Percentiles rank a stretch among this genome's conserved stretches.
These are phyloP conservation scores for Botrytis fabae DNA, from an alignment of 2,329 filamentous ascomycete species.

Conservation along the genomic window DNA sequence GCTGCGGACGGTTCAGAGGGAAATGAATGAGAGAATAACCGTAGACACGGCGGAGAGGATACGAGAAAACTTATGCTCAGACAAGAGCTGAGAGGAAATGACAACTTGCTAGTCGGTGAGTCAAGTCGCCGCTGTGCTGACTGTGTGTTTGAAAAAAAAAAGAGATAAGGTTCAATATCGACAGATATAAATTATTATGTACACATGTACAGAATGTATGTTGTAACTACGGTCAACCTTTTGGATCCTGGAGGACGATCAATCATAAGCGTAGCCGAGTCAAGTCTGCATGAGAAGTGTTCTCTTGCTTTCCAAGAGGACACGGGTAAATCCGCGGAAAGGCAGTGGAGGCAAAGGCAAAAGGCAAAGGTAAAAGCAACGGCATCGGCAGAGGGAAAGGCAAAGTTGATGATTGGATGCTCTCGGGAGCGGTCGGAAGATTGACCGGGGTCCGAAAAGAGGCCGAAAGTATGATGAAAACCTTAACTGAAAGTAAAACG, in stretches of 20 bases:
- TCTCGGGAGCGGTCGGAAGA: not conserved
- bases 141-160: not conserved
- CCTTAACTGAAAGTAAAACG: not conserved
- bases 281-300: not conserved
- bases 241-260: constrained; percentile 10
- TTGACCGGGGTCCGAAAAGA: not conserved
- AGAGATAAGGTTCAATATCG: not conserved
- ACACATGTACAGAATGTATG: constrained; percentile 23
- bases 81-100: constrained; percentile 31
- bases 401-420: not conserved
- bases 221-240: constrained; percentile 12
- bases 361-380: not conserved
- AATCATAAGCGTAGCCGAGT: constrained; percentile 4
- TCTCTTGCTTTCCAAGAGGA: not conserved
- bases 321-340: not conserved
- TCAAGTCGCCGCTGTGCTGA: constrained; percentile 9
- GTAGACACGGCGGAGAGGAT: not conserved
- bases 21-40: not conserved
- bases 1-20: not conserved
- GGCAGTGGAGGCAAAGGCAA: not conserved
- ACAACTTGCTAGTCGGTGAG: not conserved
- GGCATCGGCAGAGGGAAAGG: not conserved
- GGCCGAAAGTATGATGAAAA: not conserved
- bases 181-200: constrained; percentile 18
- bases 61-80: constrained; percentile 10